Conservation (phyloP, 495 filamentous ascomycete genomes). For the Bombardia bombarda region DNA sequence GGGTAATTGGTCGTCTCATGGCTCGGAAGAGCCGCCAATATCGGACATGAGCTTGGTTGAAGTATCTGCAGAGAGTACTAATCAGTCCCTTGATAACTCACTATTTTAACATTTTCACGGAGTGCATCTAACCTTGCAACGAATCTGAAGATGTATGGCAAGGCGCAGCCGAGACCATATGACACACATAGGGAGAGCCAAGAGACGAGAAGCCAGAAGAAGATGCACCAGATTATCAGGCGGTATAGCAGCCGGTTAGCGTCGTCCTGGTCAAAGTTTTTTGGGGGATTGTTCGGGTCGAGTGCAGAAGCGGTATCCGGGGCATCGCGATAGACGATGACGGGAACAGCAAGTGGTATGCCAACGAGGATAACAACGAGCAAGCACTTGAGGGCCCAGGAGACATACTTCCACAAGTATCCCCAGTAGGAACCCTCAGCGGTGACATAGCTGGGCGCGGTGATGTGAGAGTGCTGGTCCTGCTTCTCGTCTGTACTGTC, state of each 20-base stretch:
- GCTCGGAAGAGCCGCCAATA: conserved; percentile 22
- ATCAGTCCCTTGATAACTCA: not conserved
- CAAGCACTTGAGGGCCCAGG: conserved; percentile 7
- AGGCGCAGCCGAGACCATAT: conserved; percentile 7
- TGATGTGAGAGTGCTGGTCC: no score
- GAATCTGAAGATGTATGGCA: conserved; percentile 21
- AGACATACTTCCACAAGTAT: conserved; percentile 2
- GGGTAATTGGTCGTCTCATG: conserved; percentile 14
- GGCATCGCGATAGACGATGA: conserved; percentile 7
- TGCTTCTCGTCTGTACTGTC: no score
- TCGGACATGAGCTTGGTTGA: conserved; percentile 19
- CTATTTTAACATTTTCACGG: not conserved
- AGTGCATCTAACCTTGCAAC: conserved; percentile 10
- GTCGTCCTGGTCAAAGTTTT: conserved; percentile 2
- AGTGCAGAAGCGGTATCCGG: no score
- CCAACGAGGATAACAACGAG: conserved; percentile 7
- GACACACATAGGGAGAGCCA: conserved; percentile 14
- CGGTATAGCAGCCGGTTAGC: conserved; percentile 1
- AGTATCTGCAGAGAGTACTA: conserved; percentile 8
- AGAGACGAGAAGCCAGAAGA: conserved; percentile 11
- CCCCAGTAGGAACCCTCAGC: conserved; percentile 2
- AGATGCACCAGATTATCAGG: conserved; percentile 14
- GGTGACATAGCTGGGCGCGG: no score
- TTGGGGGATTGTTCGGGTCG: no score
- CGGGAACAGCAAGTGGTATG: conserved; percentile 8